Evolutionary conservation across 2,329 filamentous ascomycete genomes (phyloP).

Genomic region (Xylaria sp.): DNA sequence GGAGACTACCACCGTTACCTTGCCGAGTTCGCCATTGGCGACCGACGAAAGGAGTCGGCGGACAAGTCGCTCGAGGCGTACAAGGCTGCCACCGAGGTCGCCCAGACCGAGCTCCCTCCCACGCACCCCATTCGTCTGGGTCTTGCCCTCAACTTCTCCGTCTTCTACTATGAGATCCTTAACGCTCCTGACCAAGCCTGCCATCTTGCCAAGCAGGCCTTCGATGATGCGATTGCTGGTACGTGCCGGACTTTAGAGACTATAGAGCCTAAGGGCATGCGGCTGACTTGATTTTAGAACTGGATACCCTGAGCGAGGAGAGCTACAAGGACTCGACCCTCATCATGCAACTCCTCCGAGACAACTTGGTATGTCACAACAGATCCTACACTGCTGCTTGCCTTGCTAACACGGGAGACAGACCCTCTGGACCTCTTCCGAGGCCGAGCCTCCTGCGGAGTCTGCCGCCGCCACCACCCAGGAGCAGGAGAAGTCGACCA

Average conservation of each 20-base stretch:
- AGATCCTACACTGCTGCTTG: background rate
- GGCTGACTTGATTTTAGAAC: constrained; percentile 60
- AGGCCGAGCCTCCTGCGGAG: constrained; percentile 75
- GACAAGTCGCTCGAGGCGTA: constrained; percentile 95
- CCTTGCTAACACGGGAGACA: constrained; percentile 47
- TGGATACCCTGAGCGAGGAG: constrained; percentile 96
- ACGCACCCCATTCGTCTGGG: constrained; percentile 93
- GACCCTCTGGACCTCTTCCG: constrained; percentile 99
- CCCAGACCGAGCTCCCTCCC: constrained; percentile 83
- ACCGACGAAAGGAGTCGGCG: constrained; percentile 93
- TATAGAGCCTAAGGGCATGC: background rate
- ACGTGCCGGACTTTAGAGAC: constrained; percentile 21
- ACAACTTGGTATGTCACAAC: constrained; percentile 76
- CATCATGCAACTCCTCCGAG: constrained; percentile 97
- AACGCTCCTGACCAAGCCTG: constrained; percentile 98
- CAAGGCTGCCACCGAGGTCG: constrained; percentile 90
- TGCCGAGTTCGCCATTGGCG: constrained; percentile 91
- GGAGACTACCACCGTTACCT: constrained; percentile 99
- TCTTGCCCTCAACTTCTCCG: constrained; percentile 93
- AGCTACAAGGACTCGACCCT: constrained; percentile 99
- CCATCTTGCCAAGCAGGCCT: constrained; percentile 94
- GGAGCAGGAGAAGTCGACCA: constrained; percentile 60
- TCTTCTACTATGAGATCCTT: constrained; percentile 99
- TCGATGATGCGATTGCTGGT: constrained; percentile 92
- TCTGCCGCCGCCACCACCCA: constrained; percentile 56